Percentiles rank a stretch among this genome's conserved stretches.
Conservation (phyloP, 2,329 filamentous ascomycete species). For the Aspergillus sp. region DNA sequence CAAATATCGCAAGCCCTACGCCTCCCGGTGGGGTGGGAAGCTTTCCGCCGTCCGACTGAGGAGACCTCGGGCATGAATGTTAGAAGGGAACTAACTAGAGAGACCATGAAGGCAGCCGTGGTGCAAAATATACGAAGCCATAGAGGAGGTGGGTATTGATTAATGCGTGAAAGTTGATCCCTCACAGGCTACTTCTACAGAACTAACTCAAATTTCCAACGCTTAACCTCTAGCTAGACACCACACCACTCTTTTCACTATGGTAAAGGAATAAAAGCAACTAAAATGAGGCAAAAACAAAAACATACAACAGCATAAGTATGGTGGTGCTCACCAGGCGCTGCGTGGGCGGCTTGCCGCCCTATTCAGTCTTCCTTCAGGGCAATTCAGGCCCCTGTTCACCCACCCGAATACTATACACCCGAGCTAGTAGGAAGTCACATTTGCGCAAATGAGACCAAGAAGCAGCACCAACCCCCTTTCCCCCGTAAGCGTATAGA, state of each 20-base stretch:
- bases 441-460: slow-evolving; percentile 7
- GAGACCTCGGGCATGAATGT: neutral
- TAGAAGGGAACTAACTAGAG: too few species aligned
- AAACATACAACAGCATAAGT: slow-evolving; percentile 10
- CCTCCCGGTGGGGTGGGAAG: neutral
- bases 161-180: too few species aligned
- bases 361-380: slow-evolving; percentile 9
- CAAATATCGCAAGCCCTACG: neutral
- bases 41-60: too few species aligned
- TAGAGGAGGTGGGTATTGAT: too few species aligned
- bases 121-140: too few species aligned
- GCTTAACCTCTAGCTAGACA: too few species aligned
- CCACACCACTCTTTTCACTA: too few species aligned
- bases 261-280: too few species aligned
- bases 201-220: too few species aligned
- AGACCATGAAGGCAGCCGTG: too few species aligned
- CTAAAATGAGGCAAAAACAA: neutral
- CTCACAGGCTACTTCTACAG: too few species aligned
- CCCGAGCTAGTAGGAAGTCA: slow-evolving; percentile 9
- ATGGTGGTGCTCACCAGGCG: slow-evolving; percentile 7
- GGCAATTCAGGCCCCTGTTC: slow-evolving; percentile 9
- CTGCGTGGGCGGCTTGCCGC: slow-evolving; percentile 6
- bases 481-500: slow-evolving; percentile 7
- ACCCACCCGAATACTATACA: slow-evolving; percentile 9
- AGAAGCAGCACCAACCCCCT: slow-evolving; percentile 6